phyloP scores from a whole-genome alignment of 2,329 filamentous ascomycete species.

The Fusarium staphyleae region DNA sequence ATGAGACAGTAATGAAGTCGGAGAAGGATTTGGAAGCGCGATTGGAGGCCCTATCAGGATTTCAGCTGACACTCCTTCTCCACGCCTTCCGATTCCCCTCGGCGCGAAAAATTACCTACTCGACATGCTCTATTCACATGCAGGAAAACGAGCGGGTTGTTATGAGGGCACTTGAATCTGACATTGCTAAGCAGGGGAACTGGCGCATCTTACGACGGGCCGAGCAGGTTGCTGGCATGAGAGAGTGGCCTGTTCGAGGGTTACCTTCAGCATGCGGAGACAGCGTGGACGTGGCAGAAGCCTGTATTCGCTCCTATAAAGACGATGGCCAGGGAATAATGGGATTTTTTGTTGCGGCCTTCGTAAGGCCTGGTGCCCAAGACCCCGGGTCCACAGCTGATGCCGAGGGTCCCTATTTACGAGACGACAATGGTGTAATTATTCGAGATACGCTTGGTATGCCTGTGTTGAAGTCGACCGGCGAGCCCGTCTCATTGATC shows the following conservation, averaged over 20 bases:
- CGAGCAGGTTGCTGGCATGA: slow-evolving; percentile 79
- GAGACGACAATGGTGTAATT: slow-evolving; percentile 63
- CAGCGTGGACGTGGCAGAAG: slow-evolving; percentile 67
- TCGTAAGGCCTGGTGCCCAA: slow-evolving; percentile 57
- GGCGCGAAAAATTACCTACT: slow-evolving; percentile 83
- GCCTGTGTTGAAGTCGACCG: slow-evolving; percentile 49
- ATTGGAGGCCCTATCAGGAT: slow-evolving; percentile 75
- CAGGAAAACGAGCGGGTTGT: slow-evolving; percentile 92
- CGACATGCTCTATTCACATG: slow-evolving; percentile 87
- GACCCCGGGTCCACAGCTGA: slow-evolving; percentile 25
- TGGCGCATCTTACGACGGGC: slow-evolving; percentile 79
- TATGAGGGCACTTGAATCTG: slow-evolving; percentile 70
- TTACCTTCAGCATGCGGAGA: slow-evolving; percentile 57
- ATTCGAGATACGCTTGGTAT: slow-evolving; percentile 51
- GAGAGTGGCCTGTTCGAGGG: slow-evolving; percentile 75
- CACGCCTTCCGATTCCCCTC: slow-evolving; percentile 85
- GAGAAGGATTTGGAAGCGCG: slow-evolving; percentile 68
- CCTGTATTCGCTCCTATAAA: slow-evolving; percentile 82
- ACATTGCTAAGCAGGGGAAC: slow-evolving; percentile 68
- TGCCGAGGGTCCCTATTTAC: slow-evolving; percentile 58
- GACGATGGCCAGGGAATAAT: slow-evolving; percentile 85
- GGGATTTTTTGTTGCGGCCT: slow-evolving; percentile 94
- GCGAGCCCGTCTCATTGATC: slow-evolving; percentile 40
- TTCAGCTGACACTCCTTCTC: slow-evolving; percentile 81
- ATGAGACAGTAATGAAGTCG: slow-evolving; percentile 58